Evolutionary conservation across 176 grass and related monocot genomes (phyloP).

Genomic region (Alopecurus myosuroides): DNA sequence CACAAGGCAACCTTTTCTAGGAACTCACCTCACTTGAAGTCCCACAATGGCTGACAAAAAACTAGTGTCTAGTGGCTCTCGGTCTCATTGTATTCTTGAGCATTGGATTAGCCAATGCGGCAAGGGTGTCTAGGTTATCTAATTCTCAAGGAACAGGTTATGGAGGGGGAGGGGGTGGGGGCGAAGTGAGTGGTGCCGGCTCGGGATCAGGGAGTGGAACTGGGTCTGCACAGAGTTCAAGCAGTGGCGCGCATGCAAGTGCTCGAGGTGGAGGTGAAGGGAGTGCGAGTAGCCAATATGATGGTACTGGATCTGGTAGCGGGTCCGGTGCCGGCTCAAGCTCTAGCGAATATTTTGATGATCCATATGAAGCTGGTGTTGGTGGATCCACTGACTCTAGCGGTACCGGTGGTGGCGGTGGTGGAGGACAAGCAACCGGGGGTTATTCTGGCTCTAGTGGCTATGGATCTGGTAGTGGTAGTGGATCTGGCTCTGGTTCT

Average conservation of each 20-base stretch:
- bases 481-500: background rate
- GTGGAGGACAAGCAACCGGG: background rate
- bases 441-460: background rate
- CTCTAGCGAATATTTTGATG: background rate
- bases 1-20: background rate
- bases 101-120: background rate
- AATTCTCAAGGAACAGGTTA: background rate
- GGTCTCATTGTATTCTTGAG: background rate
- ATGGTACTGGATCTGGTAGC: background rate
- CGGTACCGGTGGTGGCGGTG: background rate
- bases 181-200: constrained; percentile 7
- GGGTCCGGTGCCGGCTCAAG: background rate
- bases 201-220: background rate
- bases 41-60: background rate
- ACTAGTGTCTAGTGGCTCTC: background rate
- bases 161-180: background rate
- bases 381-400: background rate
- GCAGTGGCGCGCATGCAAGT: background rate
- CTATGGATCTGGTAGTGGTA: background rate
- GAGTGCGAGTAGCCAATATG: background rate
- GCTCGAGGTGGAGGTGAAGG: background rate
- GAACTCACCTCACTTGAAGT: background rate
- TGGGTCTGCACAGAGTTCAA: background rate
- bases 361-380: background rate
- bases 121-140: background rate